Conservation (phyloP, 352 stramenopile genomes). For the Peronospora destructor region DNA sequence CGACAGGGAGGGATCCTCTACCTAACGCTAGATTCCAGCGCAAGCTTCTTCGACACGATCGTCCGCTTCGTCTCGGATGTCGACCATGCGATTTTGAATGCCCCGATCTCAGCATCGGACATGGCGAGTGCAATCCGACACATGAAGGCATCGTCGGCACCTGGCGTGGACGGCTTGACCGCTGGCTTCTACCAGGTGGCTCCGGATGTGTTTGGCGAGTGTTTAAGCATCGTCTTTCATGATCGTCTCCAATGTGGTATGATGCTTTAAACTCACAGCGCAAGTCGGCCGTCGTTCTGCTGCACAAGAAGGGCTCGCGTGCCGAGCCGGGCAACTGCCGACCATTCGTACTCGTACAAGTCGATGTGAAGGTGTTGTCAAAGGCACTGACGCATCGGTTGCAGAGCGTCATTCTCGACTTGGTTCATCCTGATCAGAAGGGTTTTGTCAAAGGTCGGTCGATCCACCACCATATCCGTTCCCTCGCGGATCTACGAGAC, state of each 20-base stretch:
- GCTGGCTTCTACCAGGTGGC: too few relatives aligned
- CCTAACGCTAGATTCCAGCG: neutral
- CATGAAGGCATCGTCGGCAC: too few relatives aligned
- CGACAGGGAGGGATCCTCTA: neutral
- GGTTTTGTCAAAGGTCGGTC: neutral
- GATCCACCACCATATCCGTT: constrained; percentile 1
- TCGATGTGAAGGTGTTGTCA: too few relatives aligned
- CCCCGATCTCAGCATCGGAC: neutral
- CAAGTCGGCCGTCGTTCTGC: constrained; percentile 2
- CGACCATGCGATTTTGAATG: neutral
- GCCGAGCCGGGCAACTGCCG: too few relatives aligned
- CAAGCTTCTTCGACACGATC: neutral
- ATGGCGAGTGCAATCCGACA: too few relatives aligned
- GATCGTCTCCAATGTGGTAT: neutral
- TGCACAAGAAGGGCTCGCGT: too few relatives aligned
- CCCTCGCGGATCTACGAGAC: neutral
- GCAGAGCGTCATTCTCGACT: too few relatives aligned
- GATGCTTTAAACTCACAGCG: constrained; percentile 3
- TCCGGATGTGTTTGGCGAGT: too few relatives aligned
- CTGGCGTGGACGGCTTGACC: too few relatives aligned
- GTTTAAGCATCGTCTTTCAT: neutral
- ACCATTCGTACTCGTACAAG: too few relatives aligned
- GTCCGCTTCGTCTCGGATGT: neutral
- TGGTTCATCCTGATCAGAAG: constrained; percentile 4
- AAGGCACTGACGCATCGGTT: too few relatives aligned